Conservation (phyloP, 2,329 filamentous ascomycete species). For the Aspergillus ruber region DNA sequence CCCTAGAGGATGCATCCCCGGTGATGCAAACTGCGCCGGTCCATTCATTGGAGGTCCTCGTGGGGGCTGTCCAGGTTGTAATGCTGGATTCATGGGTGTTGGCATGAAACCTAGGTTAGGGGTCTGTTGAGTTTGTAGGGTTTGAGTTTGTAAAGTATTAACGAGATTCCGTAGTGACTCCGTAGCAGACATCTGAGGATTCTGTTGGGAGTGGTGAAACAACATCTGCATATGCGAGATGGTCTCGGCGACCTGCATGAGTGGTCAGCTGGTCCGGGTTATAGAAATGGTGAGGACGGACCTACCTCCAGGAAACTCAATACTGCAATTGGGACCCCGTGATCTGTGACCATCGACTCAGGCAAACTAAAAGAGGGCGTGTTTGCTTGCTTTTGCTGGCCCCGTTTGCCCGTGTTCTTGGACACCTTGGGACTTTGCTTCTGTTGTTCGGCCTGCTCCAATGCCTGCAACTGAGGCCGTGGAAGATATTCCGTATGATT, state of each 20-base stretch:
- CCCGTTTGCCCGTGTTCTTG: constrained; percentile 48
- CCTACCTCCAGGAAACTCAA: constrained; percentile 58
- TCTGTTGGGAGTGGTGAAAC: constrained; percentile 51
- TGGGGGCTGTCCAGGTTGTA: constrained; percentile 31
- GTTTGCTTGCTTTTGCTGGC: constrained; percentile 42
- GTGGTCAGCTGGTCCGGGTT: background rate
- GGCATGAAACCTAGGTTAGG: constrained; percentile 23
- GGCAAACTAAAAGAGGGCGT: constrained; percentile 40
- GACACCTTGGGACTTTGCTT: constrained; percentile 55
- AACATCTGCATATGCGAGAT: constrained; percentile 58
- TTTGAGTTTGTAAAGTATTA: constrained; percentile 32
- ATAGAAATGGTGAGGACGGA: constrained; percentile 2
- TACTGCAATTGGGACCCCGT: constrained; percentile 52
- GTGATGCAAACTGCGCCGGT: constrained; percentile 52
- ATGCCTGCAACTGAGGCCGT: constrained; percentile 50
- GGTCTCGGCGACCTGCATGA: constrained; percentile 54
- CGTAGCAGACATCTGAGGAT: constrained; percentile 47
- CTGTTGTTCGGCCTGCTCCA: constrained; percentile 48
- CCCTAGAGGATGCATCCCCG: constrained; percentile 50
- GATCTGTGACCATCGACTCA: constrained; percentile 40
- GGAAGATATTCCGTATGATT: constrained; percentile 79
- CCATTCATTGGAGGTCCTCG: constrained; percentile 42
- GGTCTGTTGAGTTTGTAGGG: constrained; percentile 31
- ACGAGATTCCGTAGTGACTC: constrained; percentile 52
- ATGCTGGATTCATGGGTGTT: constrained; percentile 28